Percentiles rank a stretch among this genome's conserved stretches.
These are phyloP conservation scores for Gnomoniopsis sp. DNA, from an alignment of 2,329 filamentous ascomycete genomes.

Conservation along the genomic window DNA sequence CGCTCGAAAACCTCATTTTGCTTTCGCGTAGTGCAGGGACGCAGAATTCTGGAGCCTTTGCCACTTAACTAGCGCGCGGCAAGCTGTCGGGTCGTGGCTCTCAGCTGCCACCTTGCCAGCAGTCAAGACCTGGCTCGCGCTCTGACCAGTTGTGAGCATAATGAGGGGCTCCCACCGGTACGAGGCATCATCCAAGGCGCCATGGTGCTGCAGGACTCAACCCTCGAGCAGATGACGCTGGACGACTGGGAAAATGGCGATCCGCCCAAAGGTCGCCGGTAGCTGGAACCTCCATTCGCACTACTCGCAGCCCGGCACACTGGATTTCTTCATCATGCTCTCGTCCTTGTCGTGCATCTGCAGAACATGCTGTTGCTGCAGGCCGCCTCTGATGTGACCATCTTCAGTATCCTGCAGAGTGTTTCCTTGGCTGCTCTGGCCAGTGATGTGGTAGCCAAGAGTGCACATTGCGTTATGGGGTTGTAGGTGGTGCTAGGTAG, in stretches of 20 bases:
- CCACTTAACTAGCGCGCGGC: conserved; percentile 20
- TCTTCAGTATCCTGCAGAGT: not conserved
- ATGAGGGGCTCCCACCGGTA: conserved; percentile 31
- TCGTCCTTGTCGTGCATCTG: not conserved
- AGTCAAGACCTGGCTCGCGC: conserved; percentile 24
- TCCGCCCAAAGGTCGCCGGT: not conserved
- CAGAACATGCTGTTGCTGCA: conserved; percentile 15
- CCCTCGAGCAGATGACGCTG: conserved; percentile 1
- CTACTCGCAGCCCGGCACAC: not conserved
- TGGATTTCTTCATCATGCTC: conserved; percentile 11
- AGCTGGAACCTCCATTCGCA: conserved; percentile 6
- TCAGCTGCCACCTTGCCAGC: conserved; percentile 27
- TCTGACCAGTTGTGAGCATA: conserved; percentile 18
- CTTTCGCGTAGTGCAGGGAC: conserved; percentile 26
- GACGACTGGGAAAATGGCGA: not conserved
- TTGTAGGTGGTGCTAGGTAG: no score
- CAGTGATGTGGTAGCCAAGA: not conserved
- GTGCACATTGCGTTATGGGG: no score
- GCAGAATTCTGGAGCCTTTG: conserved; percentile 15
- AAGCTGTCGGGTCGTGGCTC: conserved; percentile 22
- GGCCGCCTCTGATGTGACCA: not conserved
- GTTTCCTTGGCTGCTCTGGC: not conserved
- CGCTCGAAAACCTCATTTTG: conserved; percentile 26
- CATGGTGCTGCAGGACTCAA: conserved; percentile 34
- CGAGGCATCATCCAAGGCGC: conserved; percentile 41